Percentiles rank a stretch among this genome's conserved stretches.
Conservation (phyloP, 345 rosid species). For the Excoecaria agallocha region DNA sequence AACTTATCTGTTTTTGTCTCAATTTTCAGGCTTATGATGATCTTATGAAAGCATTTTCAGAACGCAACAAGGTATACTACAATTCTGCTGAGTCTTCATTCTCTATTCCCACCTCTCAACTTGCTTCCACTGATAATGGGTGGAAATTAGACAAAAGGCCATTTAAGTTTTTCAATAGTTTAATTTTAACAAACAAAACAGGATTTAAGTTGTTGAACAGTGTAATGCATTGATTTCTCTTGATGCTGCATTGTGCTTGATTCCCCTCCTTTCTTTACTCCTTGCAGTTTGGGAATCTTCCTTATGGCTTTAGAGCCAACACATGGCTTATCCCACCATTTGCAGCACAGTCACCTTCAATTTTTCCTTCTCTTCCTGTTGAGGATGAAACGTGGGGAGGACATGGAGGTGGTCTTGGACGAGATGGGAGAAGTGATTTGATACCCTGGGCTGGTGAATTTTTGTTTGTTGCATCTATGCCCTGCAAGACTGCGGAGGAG, state of each 20-base stretch:
- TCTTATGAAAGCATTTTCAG: constrained; percentile 82
- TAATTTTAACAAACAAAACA: not conserved
- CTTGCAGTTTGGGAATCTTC: constrained; percentile 94
- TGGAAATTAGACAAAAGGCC: not conserved
- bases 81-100: not conserved
- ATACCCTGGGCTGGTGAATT: constrained; percentile 86
- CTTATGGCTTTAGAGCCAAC: constrained; percentile 95
- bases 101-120: not conserved
- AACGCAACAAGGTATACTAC: constrained; percentile 78
- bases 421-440: constrained; percentile 69
- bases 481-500: constrained; percentile 86
- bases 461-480: constrained; percentile 74
- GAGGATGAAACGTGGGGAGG: constrained; percentile 98
- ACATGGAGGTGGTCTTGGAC: constrained; percentile 89
- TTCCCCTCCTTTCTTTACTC: constrained; percentile 4
- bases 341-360: constrained; percentile 68
- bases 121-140: constrained; percentile 11
- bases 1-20: not conserved
- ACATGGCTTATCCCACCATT: constrained; percentile 91
- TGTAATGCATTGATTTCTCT: not conserved
- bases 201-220: constrained; percentile 1
- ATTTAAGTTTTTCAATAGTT: not conserved
- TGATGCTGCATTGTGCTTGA: not conserved
- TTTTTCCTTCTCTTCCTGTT: constrained; percentile 67
- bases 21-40: constrained; percentile 73